A percentile compares a stretch with the other conserved stretches of the same genome.
These are phyloP conservation scores for Gyrodon lividus DNA, from an alignment of 768 basidiomycete genomes.

Conservation along the genomic window DNA sequence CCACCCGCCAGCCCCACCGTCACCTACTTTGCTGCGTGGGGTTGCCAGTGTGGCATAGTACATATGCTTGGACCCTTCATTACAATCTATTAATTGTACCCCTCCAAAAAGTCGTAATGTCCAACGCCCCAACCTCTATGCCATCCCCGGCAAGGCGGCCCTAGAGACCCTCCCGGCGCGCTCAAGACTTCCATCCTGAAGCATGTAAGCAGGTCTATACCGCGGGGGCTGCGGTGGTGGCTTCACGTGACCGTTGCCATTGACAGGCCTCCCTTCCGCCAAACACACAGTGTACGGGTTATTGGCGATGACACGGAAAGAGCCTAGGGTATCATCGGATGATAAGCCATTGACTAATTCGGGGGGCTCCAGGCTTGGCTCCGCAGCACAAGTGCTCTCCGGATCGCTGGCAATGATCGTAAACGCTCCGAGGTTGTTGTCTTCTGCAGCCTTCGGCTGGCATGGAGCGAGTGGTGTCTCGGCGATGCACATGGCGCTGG, in stretches of 20 bases:
- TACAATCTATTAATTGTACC: not conserved
- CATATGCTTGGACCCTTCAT: not conserved
- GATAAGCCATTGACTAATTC: not conserved
- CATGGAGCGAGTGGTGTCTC: slow-evolving; percentile 6
- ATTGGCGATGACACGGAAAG: slow-evolving; percentile 18
- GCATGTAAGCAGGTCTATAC: slow-evolving; percentile 81
- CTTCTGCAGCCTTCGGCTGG: not conserved
- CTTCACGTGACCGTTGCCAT: slow-evolving; percentile 2
- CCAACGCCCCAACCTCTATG: not conserved
- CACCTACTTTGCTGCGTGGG: too few relatives aligned
- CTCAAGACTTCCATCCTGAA: slow-evolving; percentile 71
- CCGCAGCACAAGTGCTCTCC: slow-evolving; percentile 16
- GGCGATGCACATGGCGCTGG: slow-evolving; percentile 16
- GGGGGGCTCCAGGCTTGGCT: slow-evolving; percentile 3
- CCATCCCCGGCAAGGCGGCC: slow-evolving; percentile 7
- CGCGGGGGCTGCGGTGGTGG: slow-evolving; percentile 21
- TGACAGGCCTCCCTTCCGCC: slow-evolving; percentile 10
- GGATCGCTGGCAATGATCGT: slow-evolving; percentile 22
- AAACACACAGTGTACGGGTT: slow-evolving; percentile 21
- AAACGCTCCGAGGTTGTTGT: slow-evolving; percentile 1
- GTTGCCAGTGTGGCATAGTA: too few relatives aligned
- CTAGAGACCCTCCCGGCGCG: slow-evolving; percentile 59
- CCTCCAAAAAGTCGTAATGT: not conserved
- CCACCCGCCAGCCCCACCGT: too few relatives aligned
- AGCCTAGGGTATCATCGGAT: slow-evolving; percentile 1